Evolutionary conservation across 495 filamentous ascomycete genomes (phyloP).

Genomic region (Aspergillus hancockii): DNA sequence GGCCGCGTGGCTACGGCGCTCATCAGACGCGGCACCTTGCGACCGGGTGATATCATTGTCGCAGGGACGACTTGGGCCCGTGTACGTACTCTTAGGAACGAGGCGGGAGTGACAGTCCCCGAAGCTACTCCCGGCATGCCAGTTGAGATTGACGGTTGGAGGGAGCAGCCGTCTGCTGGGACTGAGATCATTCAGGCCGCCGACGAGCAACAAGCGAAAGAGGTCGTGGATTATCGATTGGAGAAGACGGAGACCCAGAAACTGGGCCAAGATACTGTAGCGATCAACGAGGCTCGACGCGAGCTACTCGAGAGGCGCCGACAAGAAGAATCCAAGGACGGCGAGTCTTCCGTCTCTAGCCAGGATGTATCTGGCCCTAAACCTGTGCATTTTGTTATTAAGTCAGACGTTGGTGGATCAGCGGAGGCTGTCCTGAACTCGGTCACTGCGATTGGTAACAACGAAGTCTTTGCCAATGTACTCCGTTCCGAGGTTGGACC

Average conservation of each 20-base stretch:
- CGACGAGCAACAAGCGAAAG: conserved; percentile 76
- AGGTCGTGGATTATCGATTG: conserved; percentile 73
- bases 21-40: conserved; percentile 82
- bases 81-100: conserved; percentile 79
- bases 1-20: conserved; percentile 89
- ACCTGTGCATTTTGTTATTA: conserved; percentile 79
- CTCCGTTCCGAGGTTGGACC: conserved; percentile 76
- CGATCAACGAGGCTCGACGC: conserved; percentile 71
- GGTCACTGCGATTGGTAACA: conserved; percentile 74
- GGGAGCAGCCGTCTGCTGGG: conserved; percentile 85
- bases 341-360: conserved; percentile 22
- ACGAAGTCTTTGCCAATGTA: conserved; percentile 76
- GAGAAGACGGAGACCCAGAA: conserved; percentile 62
- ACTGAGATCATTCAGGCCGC: conserved; percentile 82
- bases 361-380: conserved; percentile 54
- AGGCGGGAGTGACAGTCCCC: conserved; percentile 70
- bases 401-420: conserved; percentile 90
- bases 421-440: conserved; percentile 84
- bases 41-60: conserved; percentile 79
- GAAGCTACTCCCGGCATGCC: conserved; percentile 86
- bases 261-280: conserved; percentile 68
- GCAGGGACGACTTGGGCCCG: conserved; percentile 84
- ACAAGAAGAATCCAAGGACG: conserved; percentile 41
- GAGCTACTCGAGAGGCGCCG: conserved; percentile 59
- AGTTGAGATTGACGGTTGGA: conserved; percentile 92